Evolutionary conservation across 176 grass and related monocot species (phyloP).

Genomic region (Tuctoria greenei): DNA sequence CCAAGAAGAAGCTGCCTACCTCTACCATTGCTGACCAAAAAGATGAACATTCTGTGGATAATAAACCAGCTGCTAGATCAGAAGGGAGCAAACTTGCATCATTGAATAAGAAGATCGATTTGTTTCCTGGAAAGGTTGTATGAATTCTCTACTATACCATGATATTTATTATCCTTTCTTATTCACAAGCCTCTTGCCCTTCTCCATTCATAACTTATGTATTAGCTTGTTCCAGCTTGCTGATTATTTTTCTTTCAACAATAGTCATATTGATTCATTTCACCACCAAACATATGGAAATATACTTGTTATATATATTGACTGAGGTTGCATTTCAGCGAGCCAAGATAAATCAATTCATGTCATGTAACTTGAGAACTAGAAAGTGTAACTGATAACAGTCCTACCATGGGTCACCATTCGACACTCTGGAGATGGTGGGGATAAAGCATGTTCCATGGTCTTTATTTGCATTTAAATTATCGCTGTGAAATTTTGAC

Average conservation of each 20-base stretch:
- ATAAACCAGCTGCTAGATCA: constrained; percentile 49
- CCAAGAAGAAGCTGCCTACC: constrained; percentile 57
- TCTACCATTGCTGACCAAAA: constrained; percentile 49
- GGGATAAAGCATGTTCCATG: background rate
- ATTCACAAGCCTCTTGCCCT: background rate
- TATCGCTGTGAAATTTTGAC: constrained; percentile 13
- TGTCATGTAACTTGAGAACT: background rate
- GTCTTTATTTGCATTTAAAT: constrained; percentile 21
- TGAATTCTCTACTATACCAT: constrained; percentile 32
- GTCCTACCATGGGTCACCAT: background rate
- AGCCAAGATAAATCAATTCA: constrained; percentile 9
- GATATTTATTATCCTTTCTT: constrained; percentile 36
- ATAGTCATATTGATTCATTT: background rate
- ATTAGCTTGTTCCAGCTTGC: constrained; percentile 22
- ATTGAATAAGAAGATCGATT: constrained; percentile 71
- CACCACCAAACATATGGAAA: constrained; percentile 1
- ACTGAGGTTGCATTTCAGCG: background rate
- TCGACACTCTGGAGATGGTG: background rate
- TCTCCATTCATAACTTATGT: constrained; percentile 26
- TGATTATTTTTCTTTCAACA: background rate
- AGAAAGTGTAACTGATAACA: background rate
- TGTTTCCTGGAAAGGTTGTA: constrained; percentile 92
- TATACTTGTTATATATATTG: constrained; percentile 27
- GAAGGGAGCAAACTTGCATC: constrained; percentile 61
- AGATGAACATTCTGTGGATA: constrained; percentile 50